Base-by-base conservation (phyloP, 768 basidiomycete species). In the Boletus barrowsii region DNA sequence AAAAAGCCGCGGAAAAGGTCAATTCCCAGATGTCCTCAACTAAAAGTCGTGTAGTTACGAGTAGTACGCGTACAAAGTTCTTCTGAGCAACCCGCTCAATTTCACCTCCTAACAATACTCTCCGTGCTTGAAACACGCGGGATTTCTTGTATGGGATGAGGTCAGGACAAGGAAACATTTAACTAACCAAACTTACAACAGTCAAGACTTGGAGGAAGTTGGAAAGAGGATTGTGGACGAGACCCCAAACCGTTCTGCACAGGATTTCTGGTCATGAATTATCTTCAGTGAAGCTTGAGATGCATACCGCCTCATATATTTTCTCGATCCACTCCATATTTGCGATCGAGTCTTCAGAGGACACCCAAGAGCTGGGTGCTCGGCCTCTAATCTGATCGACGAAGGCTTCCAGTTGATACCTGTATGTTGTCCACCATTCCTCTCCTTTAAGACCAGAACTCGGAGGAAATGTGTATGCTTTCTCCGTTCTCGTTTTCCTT, bases 361-460 rank as follows among this genome's bases (percentile, higher is more conserved):
- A 64, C 36, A 85, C 58, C 85, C 86, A 88, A 14, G 75, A 76
- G 52, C 78, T 73, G 3, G 83, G 80, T 20, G 68, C 64, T 33
- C 79, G 72, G 17, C 83, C 83, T 53, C 73, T 73, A 42, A 87
- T 56, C 63, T 74, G 77, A 61, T 88, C 80, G 9, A 87, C 79
- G 52, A 86, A 86, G 8, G 80, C 81, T 68, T 87, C 83, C 36
- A 86, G 68, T 66, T 86, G 84, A 55, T 79, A 83, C 24, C 72
- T 65, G 52, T 73, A 71, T 22, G 83, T 79, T 36, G 79, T 72
- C 83, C 83, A 87, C 78, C 80, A 83, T 10, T 72, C 71, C 64
- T 84, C 77, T 20, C 83, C 83, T 51, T 78, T 73, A 36, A 39
- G 41, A 10, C 50, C 61, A 43, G 72, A 72, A 40, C 58, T 62